Conservation (phyloP, 1,284 basidiomycete species). For the Trametes versicolor region DNA sequence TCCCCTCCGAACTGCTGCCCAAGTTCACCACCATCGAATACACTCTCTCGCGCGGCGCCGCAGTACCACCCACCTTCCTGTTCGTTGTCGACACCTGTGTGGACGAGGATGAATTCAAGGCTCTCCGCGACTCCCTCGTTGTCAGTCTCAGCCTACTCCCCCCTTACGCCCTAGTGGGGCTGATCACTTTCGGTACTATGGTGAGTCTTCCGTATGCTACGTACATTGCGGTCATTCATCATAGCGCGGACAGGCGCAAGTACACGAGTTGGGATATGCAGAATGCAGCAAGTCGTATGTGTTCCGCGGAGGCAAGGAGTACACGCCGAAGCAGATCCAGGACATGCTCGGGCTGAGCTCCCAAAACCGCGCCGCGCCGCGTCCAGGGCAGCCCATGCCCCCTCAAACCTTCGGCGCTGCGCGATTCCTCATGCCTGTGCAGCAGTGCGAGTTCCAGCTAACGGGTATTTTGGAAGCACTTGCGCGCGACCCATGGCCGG, state of each 20-base stretch:
- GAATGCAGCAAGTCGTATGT: slow-evolving; percentile 99
- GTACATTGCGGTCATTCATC: slow-evolving; percentile 3
- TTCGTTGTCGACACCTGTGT: slow-evolving; percentile 98
- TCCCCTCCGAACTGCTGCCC: slow-evolving; percentile 94
- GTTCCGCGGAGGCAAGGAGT: slow-evolving; percentile 99
- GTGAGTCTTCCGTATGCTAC: slow-evolving; percentile 49
- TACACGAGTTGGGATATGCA: slow-evolving; percentile 97
- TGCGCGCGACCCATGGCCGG: slow-evolving; percentile 96
- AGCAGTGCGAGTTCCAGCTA: slow-evolving; percentile 96
- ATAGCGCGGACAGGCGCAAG: slow-evolving; percentile 78
- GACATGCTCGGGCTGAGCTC: slow-evolving; percentile 96
- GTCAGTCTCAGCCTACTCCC: slow-evolving; percentile 94
- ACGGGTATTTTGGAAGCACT: slow-evolving; percentile 94
- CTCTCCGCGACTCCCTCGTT: slow-evolving; percentile 91
- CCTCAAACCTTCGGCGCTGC: slow-evolving; percentile 88
- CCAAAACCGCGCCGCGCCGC: slow-evolving; percentile 80
- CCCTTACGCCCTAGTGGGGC: slow-evolving; percentile 92
- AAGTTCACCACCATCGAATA: slow-evolving; percentile 99
- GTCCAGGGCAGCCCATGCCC: slow-evolving; percentile 89
- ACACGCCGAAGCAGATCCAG: slow-evolving; percentile 95
- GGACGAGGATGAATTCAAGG: slow-evolving; percentile 96
- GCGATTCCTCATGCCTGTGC: slow-evolving; percentile 93
- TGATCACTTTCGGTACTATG: slow-evolving; percentile 98
- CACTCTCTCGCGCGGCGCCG: slow-evolving; percentile 91
- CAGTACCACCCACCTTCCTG: slow-evolving; percentile 95